A percentile compares a stretch with the other conserved stretches of the same genome.
Evolutionary conservation across 78 protist genomes (phyloP).

Genomic region (Neovahlkampfia damariscottae): DNA sequence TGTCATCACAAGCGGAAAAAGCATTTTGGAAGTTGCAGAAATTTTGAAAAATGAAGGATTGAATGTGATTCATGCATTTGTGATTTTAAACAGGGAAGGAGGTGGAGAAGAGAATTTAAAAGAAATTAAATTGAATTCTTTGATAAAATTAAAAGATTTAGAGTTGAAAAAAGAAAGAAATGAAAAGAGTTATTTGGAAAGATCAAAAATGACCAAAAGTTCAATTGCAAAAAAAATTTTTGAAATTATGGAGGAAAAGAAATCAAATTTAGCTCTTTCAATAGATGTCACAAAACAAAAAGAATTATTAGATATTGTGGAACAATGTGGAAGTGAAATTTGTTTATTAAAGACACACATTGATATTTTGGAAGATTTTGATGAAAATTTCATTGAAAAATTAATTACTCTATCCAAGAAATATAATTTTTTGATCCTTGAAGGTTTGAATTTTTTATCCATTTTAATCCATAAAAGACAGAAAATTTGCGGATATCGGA

Average conservation of each 20-base stretch:
- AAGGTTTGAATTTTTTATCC: too few species aligned
- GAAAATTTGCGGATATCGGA: conserved; percentile 90
- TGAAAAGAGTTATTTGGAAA: not conserved
- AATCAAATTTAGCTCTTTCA: conserved; percentile 57
- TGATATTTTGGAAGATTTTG: conserved; percentile 70
- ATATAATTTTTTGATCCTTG: too few species aligned
- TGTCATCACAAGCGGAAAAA: conserved; percentile 61
- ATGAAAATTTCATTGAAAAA: conserved; percentile 7
- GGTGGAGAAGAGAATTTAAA: not conserved
- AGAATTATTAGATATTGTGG: conserved; percentile 43
- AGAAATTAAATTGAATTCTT: not conserved
- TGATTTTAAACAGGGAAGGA: conserved; percentile 56
- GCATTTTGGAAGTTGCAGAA: conserved; percentile 46
- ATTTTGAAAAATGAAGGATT: conserved; percentile 39
- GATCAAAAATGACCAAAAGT: not conserved
- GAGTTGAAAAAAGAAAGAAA: not conserved
- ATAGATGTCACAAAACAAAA: conserved; percentile 37
- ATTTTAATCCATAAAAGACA: too few species aligned
- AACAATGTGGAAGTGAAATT: conserved; percentile 55
- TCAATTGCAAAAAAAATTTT: conserved; percentile 19
- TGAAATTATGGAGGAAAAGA: conserved; percentile 45
- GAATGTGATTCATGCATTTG: conserved; percentile 45
- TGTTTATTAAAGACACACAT: conserved; percentile 75
- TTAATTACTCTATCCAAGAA: too few species aligned
- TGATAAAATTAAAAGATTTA: not conserved